phyloP scores from a whole-genome alignment of 495 filamentous ascomycete genomes.

The Melanomma pulvis-pyrius region DNA sequence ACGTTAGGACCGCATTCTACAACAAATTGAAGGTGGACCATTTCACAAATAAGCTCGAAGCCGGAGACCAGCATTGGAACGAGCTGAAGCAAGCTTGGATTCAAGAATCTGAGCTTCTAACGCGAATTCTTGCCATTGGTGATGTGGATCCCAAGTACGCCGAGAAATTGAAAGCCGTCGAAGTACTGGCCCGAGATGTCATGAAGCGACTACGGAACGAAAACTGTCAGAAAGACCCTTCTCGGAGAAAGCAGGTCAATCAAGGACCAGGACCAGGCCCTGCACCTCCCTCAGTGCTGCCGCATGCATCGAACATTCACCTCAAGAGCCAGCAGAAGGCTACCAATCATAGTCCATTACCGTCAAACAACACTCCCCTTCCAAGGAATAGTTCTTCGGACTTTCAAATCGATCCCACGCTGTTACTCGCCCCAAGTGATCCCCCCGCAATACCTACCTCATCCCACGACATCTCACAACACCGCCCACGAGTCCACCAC shows the following conservation, averaged over 20 bases:
- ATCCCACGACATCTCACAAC: neutral
- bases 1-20: slow-evolving; percentile 68
- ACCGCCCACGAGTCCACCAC: slow-evolving; percentile 40
- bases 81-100: slow-evolving; percentile 73
- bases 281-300: slow-evolving; percentile 21
- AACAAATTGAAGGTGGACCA: slow-evolving; percentile 66
- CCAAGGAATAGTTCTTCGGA: slow-evolving; percentile 38
- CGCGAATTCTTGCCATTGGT: slow-evolving; percentile 58
- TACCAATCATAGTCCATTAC: neutral
- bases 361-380: neutral
- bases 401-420: slow-evolving; percentile 68
- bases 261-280: slow-evolving; percentile 42
- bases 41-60: slow-evolving; percentile 73
- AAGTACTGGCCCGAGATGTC: slow-evolving; percentile 71
- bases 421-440: slow-evolving; percentile 54
- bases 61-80: slow-evolving; percentile 71
- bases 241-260: slow-evolving; percentile 51
- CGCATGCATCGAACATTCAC: slow-evolving; percentile 4
- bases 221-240: slow-evolving; percentile 60
- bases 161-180: slow-evolving; percentile 66
- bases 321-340: neutral
- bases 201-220: slow-evolving; percentile 75
- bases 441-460: slow-evolving; percentile 47
- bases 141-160: slow-evolving; percentile 57
- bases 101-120: slow-evolving; percentile 58